Evolutionary conservation across 352 stramenopile genomes (phyloP).

Genomic region (Phytophthora kernoviae): DNA sequence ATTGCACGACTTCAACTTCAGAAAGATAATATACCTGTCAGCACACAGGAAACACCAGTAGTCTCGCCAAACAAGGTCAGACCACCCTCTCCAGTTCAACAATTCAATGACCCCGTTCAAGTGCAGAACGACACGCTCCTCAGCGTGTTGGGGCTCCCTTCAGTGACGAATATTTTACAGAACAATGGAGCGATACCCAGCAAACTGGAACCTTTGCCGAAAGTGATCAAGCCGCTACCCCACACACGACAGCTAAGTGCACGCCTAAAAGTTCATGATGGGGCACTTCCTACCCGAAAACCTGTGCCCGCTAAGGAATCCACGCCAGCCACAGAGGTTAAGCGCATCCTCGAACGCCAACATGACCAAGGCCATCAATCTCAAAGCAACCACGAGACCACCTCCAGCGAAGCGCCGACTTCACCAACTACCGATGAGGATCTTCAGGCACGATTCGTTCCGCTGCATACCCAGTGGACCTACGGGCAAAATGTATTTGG

Average conservation of each 20-base stretch:
- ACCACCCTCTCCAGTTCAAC: conserved; percentile 14
- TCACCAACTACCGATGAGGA: neutral
- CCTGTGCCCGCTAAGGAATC: conserved; percentile 6
- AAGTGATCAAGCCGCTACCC: conserved; percentile 5
- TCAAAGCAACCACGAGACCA: conserved; percentile 6
- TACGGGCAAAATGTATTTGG: conserved; percentile 70
- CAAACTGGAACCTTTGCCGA: conserved; percentile 6
- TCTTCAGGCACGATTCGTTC: conserved; percentile 43
- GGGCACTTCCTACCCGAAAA: conserved; percentile 2
- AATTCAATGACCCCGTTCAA: conserved; percentile 1
- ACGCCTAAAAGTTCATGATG: conserved; percentile 13
- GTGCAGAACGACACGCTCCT: neutral
- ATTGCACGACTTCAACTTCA: conserved; percentile 18
- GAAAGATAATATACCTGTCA: conserved; percentile 13
- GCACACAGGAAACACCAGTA: conserved; percentile 10
- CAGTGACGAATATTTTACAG: conserved; percentile 6
- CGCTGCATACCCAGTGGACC: conserved; percentile 58
- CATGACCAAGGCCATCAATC: neutral
- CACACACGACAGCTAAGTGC: conserved; percentile 17
- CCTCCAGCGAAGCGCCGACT: neutral
- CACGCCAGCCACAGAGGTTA: neutral
- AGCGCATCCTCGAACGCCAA: conserved; percentile 1
- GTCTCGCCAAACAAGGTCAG: conserved; percentile 11
- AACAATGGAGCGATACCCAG: conserved; percentile 17
- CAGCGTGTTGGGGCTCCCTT: conserved; percentile 2